Evolutionary conservation across 2,329 filamentous ascomycete species (phyloP).

Genomic region (Chlorencoelia australis): DNA sequence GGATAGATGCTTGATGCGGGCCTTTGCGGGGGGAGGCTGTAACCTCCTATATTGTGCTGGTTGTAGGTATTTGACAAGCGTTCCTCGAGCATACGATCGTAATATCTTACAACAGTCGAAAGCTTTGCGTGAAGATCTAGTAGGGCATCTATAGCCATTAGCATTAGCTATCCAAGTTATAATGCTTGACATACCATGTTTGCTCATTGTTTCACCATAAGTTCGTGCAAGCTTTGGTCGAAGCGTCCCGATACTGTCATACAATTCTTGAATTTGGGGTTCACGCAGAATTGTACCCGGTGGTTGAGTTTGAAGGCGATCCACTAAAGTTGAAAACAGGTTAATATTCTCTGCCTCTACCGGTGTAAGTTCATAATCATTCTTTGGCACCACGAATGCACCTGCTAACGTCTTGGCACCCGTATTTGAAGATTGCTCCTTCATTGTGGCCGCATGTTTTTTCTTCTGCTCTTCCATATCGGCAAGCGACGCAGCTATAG

Average conservation of each 20-base stretch:
- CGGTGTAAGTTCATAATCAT: constrained; percentile 86
- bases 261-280: constrained; percentile 94
- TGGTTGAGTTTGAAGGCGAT: constrained; percentile 87
- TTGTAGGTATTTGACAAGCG: constrained; percentile 86
- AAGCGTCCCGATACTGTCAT: constrained; percentile 90
- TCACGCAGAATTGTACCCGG: constrained; percentile 93
- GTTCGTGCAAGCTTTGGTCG: constrained; percentile 89
- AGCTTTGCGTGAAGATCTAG: constrained; percentile 91
- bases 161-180: constrained; percentile 9
- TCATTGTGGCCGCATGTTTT: constrained; percentile 72
- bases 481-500: constrained; percentile 85
- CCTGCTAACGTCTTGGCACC: constrained; percentile 38
- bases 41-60: constrained; percentile 62
- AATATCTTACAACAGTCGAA: constrained; percentile 92
- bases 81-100: constrained; percentile 96
- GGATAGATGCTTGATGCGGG: constrained; percentile 59
- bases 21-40: constrained; percentile 42
- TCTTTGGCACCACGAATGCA: constrained; percentile 61
- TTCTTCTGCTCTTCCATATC: constrained; percentile 99
- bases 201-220: constrained; percentile 99
- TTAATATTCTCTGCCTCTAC: constrained; percentile 98
- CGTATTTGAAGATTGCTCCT: constrained; percentile 58
- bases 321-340: constrained; percentile 85
- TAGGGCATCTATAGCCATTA: constrained; percentile 61
- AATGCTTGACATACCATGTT: constrained; percentile 59